Base-by-base conservation (phyloP, 2,329 filamentous ascomycete genomes). In the Cercospora zeae-maydis region DNA sequence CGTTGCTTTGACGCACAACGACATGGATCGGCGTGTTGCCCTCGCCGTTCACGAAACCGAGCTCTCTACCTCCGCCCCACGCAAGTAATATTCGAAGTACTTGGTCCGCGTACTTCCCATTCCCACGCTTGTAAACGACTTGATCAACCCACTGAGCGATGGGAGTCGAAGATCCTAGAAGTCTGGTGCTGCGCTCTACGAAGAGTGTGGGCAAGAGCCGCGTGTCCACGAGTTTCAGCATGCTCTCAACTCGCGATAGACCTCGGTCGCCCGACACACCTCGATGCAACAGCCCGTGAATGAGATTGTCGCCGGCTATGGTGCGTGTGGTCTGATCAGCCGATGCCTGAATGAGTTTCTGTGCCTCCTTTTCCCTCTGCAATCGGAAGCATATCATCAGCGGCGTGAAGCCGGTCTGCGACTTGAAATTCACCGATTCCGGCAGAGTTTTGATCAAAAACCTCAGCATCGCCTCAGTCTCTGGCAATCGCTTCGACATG, bases 21-120 rank as follows among this genome's bases (percentile, higher is more conserved):
- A 79, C 82, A 70, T 91, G 88, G 0, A 91, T 78, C 6, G 83
- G 81, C 0, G 88, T 87, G 66, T 91, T 84, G 37, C 88, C 88
- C 13, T 85, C 80, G 7, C 84, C 83, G 71, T 89, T 86, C 30
- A 90, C 80, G 19, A 66, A 63, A 4, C 74, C 71, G 5, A 80
- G 74, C 24, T 84, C 79, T 4, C 77, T 80, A 1, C 85, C 82
- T 27, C 82, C 76, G 7, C 68, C 66, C 55, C 66, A 70, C 6
- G 73, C 66, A 6, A 78, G 71, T 0, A 78, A 34, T 4, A 63
- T 34, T 11, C 36, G 62, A 9, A 68, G 19, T 4, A 63, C 65
- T n/a, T 66, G 62, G 11, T 61, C 51, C 11, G 39, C 36, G 30
- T 61, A 39, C 13, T 61, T 52, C 6, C 21, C 27, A 30, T 61